Evolutionary conservation across 345 rosid genomes (phyloP), one percentile per base, ranked within the genome.

Genomic region (Eucalyptus marginata): DNA sequence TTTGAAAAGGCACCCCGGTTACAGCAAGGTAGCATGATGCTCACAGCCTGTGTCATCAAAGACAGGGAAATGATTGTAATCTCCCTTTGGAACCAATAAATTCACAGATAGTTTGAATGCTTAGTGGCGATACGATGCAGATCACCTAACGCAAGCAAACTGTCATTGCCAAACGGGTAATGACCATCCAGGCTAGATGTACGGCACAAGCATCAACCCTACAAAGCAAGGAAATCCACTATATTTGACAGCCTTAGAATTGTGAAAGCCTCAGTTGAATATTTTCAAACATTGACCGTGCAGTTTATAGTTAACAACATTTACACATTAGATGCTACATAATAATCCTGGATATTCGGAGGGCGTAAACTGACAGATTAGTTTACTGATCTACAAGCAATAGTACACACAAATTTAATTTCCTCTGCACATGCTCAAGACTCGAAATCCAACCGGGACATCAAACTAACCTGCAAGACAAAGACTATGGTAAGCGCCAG

Each of bases 401-500:
- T 40, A 10, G 14, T 49, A 31, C 24, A 33, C 52, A 31, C 27
- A 36, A 51, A 85, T 47, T 85, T 50, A 49, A 47, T 85, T 85
- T 46, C 87, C 87, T 49, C 10, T 7, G 17, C 20, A 14, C 24
- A 36, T 86, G 59, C 9, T 46, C 27, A 50, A 50, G 62, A 84
- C 12, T 87, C 7, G 16, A 87, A 8, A 87, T 62, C 10, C 22
- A 12, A 64, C 80, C 13, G 9, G 46, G 16, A 87, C 51, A 43
- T 40, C 66, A 88, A 81, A 88, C 87, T 22, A 88, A 97, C 99
- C 99, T 91, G 96, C 93, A 87, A 96, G 93, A 90, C 97, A 97
- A 50, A 97, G 94, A 89, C 96, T 97, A 50, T 97, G 99, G 92
- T 97, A 97, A 94, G 99, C 95, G 84, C 99, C 99, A 89, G 99